These are phyloP conservation scores for Calonectria honghensis DNA, from an alignment of 2,329 filamentous ascomycete genomes.

Conservation along the genomic window DNA sequence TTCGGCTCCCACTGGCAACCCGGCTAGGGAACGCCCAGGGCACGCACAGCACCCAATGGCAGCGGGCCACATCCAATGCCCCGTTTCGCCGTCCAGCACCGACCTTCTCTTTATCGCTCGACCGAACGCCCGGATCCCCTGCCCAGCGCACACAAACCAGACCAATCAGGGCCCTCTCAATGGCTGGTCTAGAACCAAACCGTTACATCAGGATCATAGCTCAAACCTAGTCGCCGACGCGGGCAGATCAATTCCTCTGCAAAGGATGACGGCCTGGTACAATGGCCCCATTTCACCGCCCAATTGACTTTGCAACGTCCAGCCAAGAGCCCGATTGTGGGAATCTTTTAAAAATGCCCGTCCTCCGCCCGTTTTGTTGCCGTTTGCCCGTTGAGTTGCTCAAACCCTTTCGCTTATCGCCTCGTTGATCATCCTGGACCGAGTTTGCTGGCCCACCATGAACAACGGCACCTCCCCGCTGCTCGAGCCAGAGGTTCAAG, in stretches of 20 bases:
- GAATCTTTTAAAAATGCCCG: slow-evolving; percentile 6
- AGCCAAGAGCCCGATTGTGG: no score
- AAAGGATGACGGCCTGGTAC: neutral
- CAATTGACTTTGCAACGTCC: slow-evolving; percentile 12
- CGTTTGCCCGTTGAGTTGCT: neutral
- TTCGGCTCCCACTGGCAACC: neutral
- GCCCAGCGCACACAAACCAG: slow-evolving; percentile 6
- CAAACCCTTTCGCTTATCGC: neutral
- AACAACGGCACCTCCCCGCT: slow-evolving; percentile 16
- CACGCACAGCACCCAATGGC: neutral
- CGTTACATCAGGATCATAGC: slow-evolving; percentile 18
- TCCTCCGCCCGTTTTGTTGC: slow-evolving; percentile 1
- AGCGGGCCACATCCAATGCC: neutral
- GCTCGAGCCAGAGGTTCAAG: neutral
- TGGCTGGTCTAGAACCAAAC: slow-evolving; percentile 7
- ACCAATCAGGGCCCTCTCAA: slow-evolving; percentile 3
- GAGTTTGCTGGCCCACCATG: neutral
- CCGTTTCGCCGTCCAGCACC: neutral
- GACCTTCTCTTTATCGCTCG: slow-evolving; percentile 2
- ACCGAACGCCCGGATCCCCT: slow-evolving; percentile 11
- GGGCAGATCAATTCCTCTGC: slow-evolving; percentile 14
- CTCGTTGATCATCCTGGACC: neutral
- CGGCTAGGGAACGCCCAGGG: neutral
- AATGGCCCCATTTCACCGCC: slow-evolving; percentile 20
- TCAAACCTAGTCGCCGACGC: slow-evolving; percentile 18